Conservation (phyloP, 164 flowering plant genomes). For the Buxus sempervirens region DNA sequence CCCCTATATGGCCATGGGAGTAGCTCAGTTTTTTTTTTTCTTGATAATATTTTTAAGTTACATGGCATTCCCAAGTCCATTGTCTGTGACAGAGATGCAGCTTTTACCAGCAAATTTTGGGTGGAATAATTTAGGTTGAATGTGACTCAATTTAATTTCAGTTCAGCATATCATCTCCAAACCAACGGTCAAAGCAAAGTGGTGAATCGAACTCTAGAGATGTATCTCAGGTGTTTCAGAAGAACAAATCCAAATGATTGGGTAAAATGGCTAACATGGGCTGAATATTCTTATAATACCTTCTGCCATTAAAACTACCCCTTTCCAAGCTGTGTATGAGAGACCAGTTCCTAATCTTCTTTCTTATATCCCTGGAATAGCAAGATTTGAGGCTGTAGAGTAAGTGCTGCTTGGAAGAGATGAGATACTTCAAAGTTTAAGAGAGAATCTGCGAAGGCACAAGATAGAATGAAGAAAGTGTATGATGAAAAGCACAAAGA, state of each 20-base stretch:
- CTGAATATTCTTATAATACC: constrained; percentile 8
- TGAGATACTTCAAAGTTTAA: too few relatives aligned
- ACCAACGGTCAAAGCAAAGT: background rate
- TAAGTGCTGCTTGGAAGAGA: background rate
- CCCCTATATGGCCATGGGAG: background rate
- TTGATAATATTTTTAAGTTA: constrained; percentile 3
- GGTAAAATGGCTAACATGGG: background rate
- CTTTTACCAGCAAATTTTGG: constrained; percentile 11
- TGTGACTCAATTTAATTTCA: constrained; percentile 3
- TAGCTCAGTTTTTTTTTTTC: constrained; percentile 8
- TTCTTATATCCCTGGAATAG: constrained; percentile 2
- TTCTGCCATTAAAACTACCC: background rate
- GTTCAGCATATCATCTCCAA: constrained; percentile 3
- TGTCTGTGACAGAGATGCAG: constrained; percentile 7
- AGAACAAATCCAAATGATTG: background rate
- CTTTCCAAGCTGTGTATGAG: constrained; percentile 4
- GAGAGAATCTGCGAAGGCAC: too few relatives aligned
- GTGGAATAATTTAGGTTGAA: background rate
- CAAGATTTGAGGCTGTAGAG: constrained; percentile 1
- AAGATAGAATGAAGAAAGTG: constrained; percentile 2
- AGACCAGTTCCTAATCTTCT: background rate
- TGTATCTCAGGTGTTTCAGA: constrained; percentile 1
- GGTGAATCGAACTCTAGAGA: constrained; percentile 1
- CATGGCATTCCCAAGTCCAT: constrained; percentile 17
- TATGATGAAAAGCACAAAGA: constrained; percentile 3